Evolutionary conservation across 2,329 filamentous ascomycete species (phyloP).

Genomic region (Bipolaris cookei): DNA sequence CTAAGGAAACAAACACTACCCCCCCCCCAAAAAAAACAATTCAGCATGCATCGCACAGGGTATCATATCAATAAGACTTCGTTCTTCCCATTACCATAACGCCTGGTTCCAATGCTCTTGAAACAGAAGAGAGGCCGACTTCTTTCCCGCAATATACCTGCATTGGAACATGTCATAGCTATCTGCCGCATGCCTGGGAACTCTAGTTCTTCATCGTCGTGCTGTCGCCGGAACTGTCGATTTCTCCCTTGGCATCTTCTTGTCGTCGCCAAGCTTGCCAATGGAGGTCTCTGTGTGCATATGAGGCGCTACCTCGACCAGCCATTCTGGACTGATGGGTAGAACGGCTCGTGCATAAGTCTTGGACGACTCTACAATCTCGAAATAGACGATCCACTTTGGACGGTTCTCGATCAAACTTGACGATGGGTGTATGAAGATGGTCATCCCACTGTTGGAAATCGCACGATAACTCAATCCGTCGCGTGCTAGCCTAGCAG

Average conservation of each 20-base stretch:
- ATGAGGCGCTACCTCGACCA: slow-evolving; percentile 89
- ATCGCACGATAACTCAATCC: slow-evolving; percentile 91
- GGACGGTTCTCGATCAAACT: slow-evolving; percentile 72
- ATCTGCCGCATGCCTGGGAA: background rate
- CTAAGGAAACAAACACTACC: background rate
- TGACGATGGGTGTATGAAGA: slow-evolving; percentile 89
- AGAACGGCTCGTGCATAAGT: slow-evolving; percentile 92
- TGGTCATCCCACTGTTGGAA: slow-evolving; percentile 79
- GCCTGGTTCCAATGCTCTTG: background rate
- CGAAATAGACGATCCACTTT: slow-evolving; percentile 87
- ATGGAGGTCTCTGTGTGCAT: slow-evolving; percentile 77
- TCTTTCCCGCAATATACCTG: background rate
- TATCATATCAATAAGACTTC: background rate
- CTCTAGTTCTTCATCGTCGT: background rate
- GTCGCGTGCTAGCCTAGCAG: slow-evolving; percentile 79
- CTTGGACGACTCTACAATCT: slow-evolving; percentile 81
- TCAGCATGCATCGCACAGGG: background rate
- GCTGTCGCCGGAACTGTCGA: background rate
- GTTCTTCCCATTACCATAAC: slow-evolving; percentile 61
- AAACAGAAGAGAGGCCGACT: background rate
- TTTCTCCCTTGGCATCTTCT: slow-evolving; percentile 43
- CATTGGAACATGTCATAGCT: background rate
- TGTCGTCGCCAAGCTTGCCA: slow-evolving; percentile 13
- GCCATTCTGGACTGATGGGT: slow-evolving; percentile 82
- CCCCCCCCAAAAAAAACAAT: background rate